Conservation (phyloP, 2,329 filamentous ascomycete species). For the Atkinsonella texensis region DNA sequence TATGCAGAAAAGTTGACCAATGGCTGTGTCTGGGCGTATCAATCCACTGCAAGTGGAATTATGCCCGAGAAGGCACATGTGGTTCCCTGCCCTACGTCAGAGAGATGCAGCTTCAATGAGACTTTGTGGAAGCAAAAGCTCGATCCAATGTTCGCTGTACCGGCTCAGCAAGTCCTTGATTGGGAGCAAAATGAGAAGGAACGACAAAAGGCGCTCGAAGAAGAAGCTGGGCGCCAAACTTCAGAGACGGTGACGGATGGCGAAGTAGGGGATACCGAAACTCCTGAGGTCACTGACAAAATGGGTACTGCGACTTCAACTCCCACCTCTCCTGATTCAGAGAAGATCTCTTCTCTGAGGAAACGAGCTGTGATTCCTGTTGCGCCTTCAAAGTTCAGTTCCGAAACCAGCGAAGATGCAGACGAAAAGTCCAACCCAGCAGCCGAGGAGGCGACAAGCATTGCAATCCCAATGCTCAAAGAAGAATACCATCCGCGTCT, state of each 20-base stretch:
- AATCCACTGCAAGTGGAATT: slow-evolving; percentile 38
- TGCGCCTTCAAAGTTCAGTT: slow-evolving; percentile 16
- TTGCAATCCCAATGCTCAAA: neutral
- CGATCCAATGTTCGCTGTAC: slow-evolving; percentile 32
- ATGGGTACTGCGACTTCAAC: neutral
- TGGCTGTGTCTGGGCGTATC: slow-evolving; percentile 46
- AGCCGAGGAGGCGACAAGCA: slow-evolving; percentile 2
- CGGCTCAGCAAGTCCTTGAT: slow-evolving; percentile 29
- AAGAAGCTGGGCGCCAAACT: neutral
- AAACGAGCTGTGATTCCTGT: slow-evolving; percentile 11
- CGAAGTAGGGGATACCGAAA: neutral
- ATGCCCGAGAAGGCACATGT: slow-evolving; percentile 46
- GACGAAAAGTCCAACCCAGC: neutral
- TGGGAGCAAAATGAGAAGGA: slow-evolving; percentile 32
- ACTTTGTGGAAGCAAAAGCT: slow-evolving; percentile 36
- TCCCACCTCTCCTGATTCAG: neutral
- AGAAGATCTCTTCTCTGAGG: neutral
- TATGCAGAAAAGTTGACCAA: slow-evolving; percentile 35
- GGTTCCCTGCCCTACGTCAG: slow-evolving; percentile 32
- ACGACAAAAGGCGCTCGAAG: slow-evolving; percentile 17
- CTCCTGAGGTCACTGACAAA: neutral
- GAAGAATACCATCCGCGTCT: neutral
- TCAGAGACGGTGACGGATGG: neutral
- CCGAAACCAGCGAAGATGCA: slow-evolving; percentile 14
- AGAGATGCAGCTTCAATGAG: slow-evolving; percentile 39